phyloP scores from a whole-genome alignment of 2,329 filamentous ascomycete genomes.

The Aspergillus uvarum region DNA sequence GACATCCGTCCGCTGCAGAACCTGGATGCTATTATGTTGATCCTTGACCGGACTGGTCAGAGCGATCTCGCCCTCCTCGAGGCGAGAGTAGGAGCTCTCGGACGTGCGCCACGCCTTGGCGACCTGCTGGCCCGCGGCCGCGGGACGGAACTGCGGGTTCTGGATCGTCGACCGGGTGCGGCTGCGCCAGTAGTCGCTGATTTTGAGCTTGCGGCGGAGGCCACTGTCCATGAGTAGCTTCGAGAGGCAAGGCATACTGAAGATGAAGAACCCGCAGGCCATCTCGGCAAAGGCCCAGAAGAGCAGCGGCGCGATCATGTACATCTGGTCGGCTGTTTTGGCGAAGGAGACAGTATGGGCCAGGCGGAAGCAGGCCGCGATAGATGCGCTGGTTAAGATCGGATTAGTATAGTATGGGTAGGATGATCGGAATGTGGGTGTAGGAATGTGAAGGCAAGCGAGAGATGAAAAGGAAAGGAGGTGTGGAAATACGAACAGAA shows the following conservation, averaged over 20 bases:
- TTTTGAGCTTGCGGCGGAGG: not conserved
- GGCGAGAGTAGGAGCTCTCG: not conserved
- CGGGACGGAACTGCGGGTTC: not conserved
- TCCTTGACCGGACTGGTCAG: not conserved
- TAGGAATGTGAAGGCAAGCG: too few relatives aligned
- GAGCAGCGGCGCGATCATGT: conserved; percentile 39
- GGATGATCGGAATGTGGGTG: not conserved
- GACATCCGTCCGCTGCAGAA: not conserved
- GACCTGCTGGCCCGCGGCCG: not conserved
- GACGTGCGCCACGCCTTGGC: not conserved
- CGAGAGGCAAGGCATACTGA: conserved; percentile 41
- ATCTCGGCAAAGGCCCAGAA: conserved; percentile 50
- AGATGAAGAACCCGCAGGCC: conserved; percentile 48
- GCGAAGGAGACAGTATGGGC: conserved; percentile 17
- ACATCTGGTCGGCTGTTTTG: conserved; percentile 29
- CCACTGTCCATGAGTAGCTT: conserved; percentile 36
- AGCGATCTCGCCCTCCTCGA: not conserved
- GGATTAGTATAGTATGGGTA: not conserved
- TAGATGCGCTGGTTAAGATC: conserved; percentile 35
- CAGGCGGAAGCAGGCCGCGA: conserved; percentile 44
- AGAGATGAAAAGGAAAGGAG: not conserved
- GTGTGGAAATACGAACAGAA: conserved; percentile 27
- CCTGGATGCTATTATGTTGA: not conserved
- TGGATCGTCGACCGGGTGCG: not conserved
- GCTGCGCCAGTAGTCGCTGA: not conserved